These are phyloP conservation scores for Botrytis aclada DNA, from an alignment of 2,329 filamentous ascomycete species.

Conservation along the genomic window DNA sequence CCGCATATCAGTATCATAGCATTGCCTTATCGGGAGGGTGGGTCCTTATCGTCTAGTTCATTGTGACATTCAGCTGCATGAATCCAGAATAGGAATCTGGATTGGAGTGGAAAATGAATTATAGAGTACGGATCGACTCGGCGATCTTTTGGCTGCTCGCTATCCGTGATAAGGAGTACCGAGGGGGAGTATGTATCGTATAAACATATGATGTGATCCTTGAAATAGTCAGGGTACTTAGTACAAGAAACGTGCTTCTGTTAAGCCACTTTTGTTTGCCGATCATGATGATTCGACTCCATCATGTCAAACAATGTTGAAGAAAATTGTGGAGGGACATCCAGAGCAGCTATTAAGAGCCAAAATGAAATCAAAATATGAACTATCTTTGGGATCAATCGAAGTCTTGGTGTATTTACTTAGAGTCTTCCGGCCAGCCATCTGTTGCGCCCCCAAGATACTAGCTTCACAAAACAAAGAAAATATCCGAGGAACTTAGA, in stretches of 20 bases:
- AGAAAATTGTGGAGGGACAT: background rate
- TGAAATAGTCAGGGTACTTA: background rate
- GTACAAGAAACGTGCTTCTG: background rate
- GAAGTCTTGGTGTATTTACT: background rate
- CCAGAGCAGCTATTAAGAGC: background rate
- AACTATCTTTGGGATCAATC: background rate
- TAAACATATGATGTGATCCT: background rate
- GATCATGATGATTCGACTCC: background rate
- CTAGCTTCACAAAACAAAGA: background rate
- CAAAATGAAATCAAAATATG: too few relatives aligned
- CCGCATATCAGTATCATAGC: background rate
- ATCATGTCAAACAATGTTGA: background rate
- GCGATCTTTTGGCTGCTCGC: background rate
- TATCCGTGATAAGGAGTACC: background rate
- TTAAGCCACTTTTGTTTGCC: background rate
- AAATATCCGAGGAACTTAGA: background rate
- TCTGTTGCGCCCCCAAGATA: too few relatives aligned
- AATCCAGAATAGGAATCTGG: constrained; percentile 9
- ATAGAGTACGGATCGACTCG: background rate
- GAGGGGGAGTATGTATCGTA: background rate
- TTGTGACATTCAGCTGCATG: background rate
- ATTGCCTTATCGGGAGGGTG: constrained; percentile 5
- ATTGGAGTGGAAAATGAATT: background rate
- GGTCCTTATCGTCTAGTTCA: background rate
- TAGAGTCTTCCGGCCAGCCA: background rate